Evolutionary conservation across 2,329 filamentous ascomycete genomes (phyloP).

Genomic region (Lasiodiplodia hormozganensis): DNA sequence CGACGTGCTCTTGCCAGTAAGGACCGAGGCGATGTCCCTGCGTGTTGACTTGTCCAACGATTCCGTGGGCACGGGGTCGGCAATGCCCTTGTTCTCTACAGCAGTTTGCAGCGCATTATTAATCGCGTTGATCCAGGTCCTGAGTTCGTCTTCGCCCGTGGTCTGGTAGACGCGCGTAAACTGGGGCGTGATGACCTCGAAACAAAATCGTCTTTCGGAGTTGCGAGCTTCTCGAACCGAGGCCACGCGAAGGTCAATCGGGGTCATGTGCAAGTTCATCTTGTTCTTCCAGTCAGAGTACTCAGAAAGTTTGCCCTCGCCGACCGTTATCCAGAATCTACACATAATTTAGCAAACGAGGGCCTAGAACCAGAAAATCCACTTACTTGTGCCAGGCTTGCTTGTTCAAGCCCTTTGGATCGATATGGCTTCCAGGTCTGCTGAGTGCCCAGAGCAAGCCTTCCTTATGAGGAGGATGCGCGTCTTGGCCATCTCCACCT

Average conservation of each 20-base stretch:
- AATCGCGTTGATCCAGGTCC: constrained; percentile 92
- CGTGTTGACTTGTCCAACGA: constrained; percentile 66
- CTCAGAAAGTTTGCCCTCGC: constrained; percentile 94
- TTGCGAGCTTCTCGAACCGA: constrained; percentile 96
- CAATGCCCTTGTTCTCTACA: constrained; percentile 72
- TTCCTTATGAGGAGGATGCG: constrained; percentile 78
- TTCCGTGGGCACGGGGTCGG: constrained; percentile 56
- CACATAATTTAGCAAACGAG: constrained; percentile 37
- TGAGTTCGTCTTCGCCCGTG: constrained; percentile 97
- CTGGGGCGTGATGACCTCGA: constrained; percentile 96
- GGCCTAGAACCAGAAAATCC: not conserved
- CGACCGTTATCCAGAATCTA: constrained; percentile 98
- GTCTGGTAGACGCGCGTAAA: constrained; percentile 97
- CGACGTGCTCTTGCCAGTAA: constrained; percentile 90
- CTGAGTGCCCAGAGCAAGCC: constrained; percentile 94
- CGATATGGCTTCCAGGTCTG: constrained; percentile 89
- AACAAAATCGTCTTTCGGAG: constrained; percentile 93
- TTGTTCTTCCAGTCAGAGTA: constrained; percentile 99
- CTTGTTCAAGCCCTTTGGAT: constrained; percentile 94
- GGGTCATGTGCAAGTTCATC: constrained; percentile 95
- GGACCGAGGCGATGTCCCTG: constrained; percentile 88
- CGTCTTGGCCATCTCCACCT: constrained; percentile 51
- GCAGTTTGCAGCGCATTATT: constrained; percentile 97
- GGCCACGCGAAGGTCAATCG: constrained; percentile 95
- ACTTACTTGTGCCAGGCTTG: constrained; percentile 98